Base-by-base conservation (phyloP, 106 monocot species). In the Dendrobium huoshanense region DNA sequence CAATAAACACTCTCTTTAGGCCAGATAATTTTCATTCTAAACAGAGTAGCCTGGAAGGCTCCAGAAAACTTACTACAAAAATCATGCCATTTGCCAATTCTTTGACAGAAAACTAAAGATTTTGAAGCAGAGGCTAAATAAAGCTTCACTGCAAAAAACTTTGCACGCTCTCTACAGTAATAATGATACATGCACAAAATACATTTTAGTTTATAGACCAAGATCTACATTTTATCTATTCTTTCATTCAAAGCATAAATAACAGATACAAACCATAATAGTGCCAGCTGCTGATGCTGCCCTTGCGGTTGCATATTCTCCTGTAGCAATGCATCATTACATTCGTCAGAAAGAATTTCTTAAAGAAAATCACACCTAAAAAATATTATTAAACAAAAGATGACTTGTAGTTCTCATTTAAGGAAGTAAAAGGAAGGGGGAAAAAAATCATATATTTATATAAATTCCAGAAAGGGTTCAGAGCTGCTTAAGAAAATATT, bases 281-380 rank as follows among this genome's bases (percentile, higher is more conserved):
- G 95, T 95, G 54, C 86, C 89, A 67, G 90, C 90, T 55, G 92
- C 75, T 33, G 95, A 85, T 84, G 95, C 87, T 61, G 95, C 95
- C 79, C 92, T 90, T 76, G 95, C 95, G 41, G 92, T 92, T 79
- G 95, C 95, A 80, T 83, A 89, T 79, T 95, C 92, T 79, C 92
- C 95, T 95, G 80, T 42, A 31, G 13, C 51, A 72, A 18, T 41
- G 41, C 55, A 73, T 18, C 40, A 42, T 73, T 41, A 43, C 73
- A 73, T 13, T 20, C 40, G 43, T 40, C 17, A 41, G 73, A 73
- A 19, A 51, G 10, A 51, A 51, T 51, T 51, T 51, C 11, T 20
- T 73, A 42, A 7, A 42, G 6, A 19, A 0, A 19, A 73, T 3
- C 2, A 61, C 51, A 51, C 15, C 3, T 51, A 13, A 13, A n/a